A percentile compares a stretch with the other conserved stretches of the same genome.
Conservation (phyloP, 345 rosid species). For the Camelina laxa region DNA sequence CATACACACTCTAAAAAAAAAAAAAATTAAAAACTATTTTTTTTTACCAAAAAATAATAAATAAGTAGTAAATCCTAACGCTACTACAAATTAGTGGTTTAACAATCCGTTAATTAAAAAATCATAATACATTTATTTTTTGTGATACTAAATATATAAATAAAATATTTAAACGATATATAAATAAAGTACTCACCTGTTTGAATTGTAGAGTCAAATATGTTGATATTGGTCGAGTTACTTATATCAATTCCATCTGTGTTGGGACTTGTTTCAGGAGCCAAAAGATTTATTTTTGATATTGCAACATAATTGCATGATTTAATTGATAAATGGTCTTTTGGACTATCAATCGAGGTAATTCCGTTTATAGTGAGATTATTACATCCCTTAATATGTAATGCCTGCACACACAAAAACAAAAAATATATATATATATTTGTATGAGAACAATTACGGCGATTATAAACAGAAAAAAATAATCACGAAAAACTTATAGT, state of each 20-base stretch:
- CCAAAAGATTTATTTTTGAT: slow-evolving; percentile 19
- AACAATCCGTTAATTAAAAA: neutral
- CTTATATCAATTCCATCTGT: slow-evolving; percentile 35
- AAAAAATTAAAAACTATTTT: neutral
- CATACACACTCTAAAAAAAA: neutral
- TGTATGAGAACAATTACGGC: neutral
- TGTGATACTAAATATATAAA: neutral
- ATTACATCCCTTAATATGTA: neutral
- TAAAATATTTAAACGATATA: neutral
- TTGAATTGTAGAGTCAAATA: slow-evolving; percentile 20
- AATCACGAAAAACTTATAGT: neutral
- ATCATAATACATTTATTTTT: neutral
- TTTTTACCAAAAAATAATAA: neutral
- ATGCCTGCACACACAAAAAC: neutral
- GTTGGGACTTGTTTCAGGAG: slow-evolving; percentile 25
- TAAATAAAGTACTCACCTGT: neutral
- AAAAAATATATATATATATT: too few species aligned
- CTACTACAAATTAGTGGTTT: neutral
- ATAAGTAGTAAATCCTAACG: neutral
- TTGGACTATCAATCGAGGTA: slow-evolving; percentile 22
- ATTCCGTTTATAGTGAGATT: slow-evolving; percentile 5
- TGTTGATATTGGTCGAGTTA: neutral
- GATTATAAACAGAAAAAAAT: neutral
- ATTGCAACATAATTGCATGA: neutral
- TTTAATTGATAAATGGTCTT: slow-evolving; percentile 4